A percentile compares a stretch with the other conserved stretches of the same genome.
Evolutionary conservation across 2,329 filamentous ascomycete genomes (phyloP).

Genomic region (Elsinoe batatas): DNA sequence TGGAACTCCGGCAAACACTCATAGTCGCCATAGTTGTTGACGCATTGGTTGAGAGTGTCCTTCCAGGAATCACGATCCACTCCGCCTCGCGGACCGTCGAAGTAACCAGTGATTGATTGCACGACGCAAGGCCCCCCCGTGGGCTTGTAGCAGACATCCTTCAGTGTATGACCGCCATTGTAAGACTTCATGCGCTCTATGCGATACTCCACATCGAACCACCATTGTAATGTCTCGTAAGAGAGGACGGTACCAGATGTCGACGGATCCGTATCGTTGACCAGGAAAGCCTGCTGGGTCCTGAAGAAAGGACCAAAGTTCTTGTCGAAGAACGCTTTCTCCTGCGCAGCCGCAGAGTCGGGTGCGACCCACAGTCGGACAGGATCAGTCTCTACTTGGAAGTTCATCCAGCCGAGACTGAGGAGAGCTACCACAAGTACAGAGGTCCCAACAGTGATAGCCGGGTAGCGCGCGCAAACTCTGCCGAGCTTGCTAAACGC

Average conservation of each 20-base stretch:
- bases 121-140: constrained; percentile 82
- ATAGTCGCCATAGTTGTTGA: constrained; percentile 34
- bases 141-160: constrained; percentile 91
- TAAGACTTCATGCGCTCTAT: constrained; percentile 63
- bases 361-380: constrained; percentile 96
- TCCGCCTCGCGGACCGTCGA: constrained; percentile 55
- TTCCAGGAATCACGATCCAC: constrained; percentile 61
- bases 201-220: constrained; percentile 78
- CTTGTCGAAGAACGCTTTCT: constrained; percentile 86
- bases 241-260: constrained; percentile 68
- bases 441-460: constrained; percentile 66
- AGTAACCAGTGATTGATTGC: constrained; percentile 87
- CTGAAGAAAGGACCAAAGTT: constrained; percentile 96
- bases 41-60: constrained; percentile 61
- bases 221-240: constrained; percentile 85
- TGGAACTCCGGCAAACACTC: constrained; percentile 76
- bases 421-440: constrained; percentile 67
- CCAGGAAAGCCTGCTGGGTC: constrained; percentile 83
- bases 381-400: constrained; percentile 82
- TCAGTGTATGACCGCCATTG: constrained; percentile 56
- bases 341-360: constrained; percentile 76
- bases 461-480: constrained; percentile 71
- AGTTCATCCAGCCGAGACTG: constrained; percentile 79
- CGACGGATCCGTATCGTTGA: constrained; percentile 65
- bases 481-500: constrained; percentile 74